These are phyloP conservation scores for Claviceps sorghi DNA, from an alignment of 2,329 filamentous ascomycete genomes.

Conservation along the genomic window DNA sequence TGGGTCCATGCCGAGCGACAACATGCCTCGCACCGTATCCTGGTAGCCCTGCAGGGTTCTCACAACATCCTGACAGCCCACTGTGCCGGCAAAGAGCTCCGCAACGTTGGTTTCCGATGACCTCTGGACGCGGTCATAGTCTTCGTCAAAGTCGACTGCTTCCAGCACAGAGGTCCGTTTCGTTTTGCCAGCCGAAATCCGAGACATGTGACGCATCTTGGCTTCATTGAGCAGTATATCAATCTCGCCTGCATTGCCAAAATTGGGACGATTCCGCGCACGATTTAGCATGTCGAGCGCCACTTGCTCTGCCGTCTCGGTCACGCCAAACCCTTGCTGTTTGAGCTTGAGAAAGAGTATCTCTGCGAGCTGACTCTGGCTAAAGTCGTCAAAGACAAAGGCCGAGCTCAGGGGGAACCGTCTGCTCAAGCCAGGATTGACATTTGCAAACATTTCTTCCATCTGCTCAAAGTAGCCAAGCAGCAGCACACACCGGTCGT, in stretches of 20 bases:
- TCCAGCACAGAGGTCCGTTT: conserved; percentile 50
- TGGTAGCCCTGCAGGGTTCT: conserved; percentile 28
- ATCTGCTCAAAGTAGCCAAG: conserved; percentile 58
- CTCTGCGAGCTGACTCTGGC: conserved; percentile 35
- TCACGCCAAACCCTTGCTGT: conserved; percentile 36
- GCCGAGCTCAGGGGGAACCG: conserved; percentile 50
- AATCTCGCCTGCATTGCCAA: conserved; percentile 62
- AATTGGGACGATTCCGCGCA: conserved; percentile 49
- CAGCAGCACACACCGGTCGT: conserved; percentile 58
- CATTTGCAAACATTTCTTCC: conserved; percentile 57
- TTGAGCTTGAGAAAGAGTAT: conserved; percentile 53
- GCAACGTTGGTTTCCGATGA: conserved; percentile 28
- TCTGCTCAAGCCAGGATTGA: conserved; percentile 53
- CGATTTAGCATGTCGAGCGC: conserved; percentile 46
- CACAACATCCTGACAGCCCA: conserved; percentile 44
- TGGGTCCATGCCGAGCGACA: conserved; percentile 13
- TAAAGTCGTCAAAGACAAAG: conserved; percentile 58
- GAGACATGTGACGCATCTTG: conserved; percentile 27
- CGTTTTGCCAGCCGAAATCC: conserved; percentile 11
- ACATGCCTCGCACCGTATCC: conserved; percentile 28
- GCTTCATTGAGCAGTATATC: conserved; percentile 49
- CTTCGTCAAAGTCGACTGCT: conserved; percentile 58
- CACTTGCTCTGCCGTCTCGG: conserved; percentile 33
- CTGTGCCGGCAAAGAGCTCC: conserved; percentile 40
- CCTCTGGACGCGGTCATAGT: conserved; percentile 34